Base-by-base conservation (phyloP, 2,329 filamentous ascomycete genomes). In the Ceratocystis huliohia region DNA sequence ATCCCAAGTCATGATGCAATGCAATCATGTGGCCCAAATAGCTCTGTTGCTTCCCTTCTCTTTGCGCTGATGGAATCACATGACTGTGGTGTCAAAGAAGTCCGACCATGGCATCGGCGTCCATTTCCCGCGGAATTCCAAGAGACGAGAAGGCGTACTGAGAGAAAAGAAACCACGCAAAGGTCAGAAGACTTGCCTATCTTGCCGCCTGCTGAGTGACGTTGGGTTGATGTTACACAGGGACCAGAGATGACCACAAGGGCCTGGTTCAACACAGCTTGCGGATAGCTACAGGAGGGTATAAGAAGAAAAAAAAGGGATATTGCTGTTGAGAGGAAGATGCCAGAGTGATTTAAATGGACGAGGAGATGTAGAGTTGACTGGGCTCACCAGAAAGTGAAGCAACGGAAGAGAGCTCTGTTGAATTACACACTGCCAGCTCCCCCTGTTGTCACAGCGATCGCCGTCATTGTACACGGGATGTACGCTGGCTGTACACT, bases 371-470 rank as follows among this genome's bases (percentile, higher is more conserved):
- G 13, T 10, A 41, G 10, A 41, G 37, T 41, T 41, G 37, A 13
- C 10, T 41, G 15, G 22, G 10, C 22, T 53, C 48, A 53, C 48
- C 48, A 22, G 20, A 20, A 17, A 48, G 17, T 25, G 13, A 53
- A 28, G 37, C 37, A 41, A 41, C 37, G 37, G 5, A 59, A 37
- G 15, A 20, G 56, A 8, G 28, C 56, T 17, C 17, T 13, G 30
- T 37, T 59, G 8, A 17, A 30, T 33, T 20, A 59, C 56, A 37
- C 56, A 33, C 28, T 59, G 28, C 15, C 7, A 59, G 30, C 15
- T n/a, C 28, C 30, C 17, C 56, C 8, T 59, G 56, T 59, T 59
- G 53, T 37, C 30, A 59, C 30, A 59, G 56, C 56, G 30, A 59
- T 33, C 15, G 30, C 25, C 53, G n/a, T 30, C 28, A 57, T n/a